Evolutionary conservation across 164 flowering plant species (phyloP), one percentile per base, ranked within the genome.

Genomic region (Euptelea pleiosperma): DNA sequence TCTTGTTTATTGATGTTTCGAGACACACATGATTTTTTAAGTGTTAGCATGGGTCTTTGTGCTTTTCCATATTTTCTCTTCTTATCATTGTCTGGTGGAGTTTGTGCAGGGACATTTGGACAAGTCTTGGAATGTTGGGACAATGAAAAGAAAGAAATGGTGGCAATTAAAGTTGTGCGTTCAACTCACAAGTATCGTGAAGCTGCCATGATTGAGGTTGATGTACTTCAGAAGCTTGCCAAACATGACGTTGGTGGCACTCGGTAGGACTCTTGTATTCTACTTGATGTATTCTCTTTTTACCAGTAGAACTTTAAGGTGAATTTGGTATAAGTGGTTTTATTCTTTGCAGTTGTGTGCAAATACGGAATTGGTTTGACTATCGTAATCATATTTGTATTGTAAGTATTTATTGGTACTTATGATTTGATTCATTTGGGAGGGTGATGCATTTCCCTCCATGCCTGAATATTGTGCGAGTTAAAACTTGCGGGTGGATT

Each of bases 331-430:
- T 78, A 73, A 78, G 75, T 56, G 70, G 75, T 77, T 83, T 77
- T 70, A 80, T 82, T 81, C 82, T 69, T 80, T 89, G 98, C 98
- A 92, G 96, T 84, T 92, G 96, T 84, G 98, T 92, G 77, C 98
- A 92, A 89, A 87, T 92, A 69, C 92, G 93, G 90, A 85, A 89
- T 81, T 91, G 98, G 95, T 91, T 91, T 89, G 98, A 91, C 89
- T 91, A 91, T 89, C 98, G 96, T 85, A 91, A 91, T 82, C 98
- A 91, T 87, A 85, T 91, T 68, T 89, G 98, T 85, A 87, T 89
- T 73, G 98, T 92, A 92, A 89, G 96, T 91, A 81, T 83, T 62
- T 73, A 39, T 50, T 75, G 67, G 68, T 75, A 63, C 63, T 76
- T 77, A 45, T 64, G 19, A 66, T 77, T 78, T 75, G 55, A 70